Percentiles rank a stretch among this genome's conserved stretches.
Conservation (phyloP, 257 asterid genomes). For the Plantago elongata region DNA sequence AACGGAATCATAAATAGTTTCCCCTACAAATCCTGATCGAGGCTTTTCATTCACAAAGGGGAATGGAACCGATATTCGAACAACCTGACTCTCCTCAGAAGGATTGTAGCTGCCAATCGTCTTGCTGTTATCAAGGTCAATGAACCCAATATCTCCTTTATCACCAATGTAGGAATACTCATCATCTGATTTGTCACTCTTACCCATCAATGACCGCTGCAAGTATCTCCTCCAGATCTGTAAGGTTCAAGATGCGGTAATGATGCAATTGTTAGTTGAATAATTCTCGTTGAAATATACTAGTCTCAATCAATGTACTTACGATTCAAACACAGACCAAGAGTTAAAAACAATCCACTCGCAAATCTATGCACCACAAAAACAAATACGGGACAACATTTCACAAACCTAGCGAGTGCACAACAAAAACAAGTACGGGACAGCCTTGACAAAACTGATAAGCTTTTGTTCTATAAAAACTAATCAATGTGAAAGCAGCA, state of each 20-base stretch:
- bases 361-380: too few species aligned
- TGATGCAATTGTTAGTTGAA: too few species aligned
- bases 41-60: conserved; percentile 58
- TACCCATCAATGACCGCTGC: conserved; percentile 35
- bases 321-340: too few species aligned
- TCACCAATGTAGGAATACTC: conserved; percentile 72
- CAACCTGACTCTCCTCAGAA: conserved; percentile 47
- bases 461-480: too few species aligned
- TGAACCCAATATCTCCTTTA: conserved; percentile 79
- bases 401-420: too few species aligned
- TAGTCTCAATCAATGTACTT: too few species aligned
- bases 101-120: conserved; percentile 65
- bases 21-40: conserved; percentile 64
- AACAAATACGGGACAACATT: too few species aligned
- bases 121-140: conserved; percentile 52
- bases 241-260: conserved; percentile 13
- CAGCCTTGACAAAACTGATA: too few species aligned
- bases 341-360: too few species aligned
- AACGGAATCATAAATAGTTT: conserved; percentile 43
- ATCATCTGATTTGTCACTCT: conserved; percentile 55
- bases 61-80: conserved; percentile 71
- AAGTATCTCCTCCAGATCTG: conserved; percentile 26
- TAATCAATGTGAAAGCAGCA: too few species aligned
- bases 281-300: too few species aligned
- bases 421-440: too few species aligned